A percentile compares a stretch with the other conserved stretches of the same genome.
phyloP scores from a whole-genome alignment of 2,329 filamentous ascomycete species.

The Sporothrix protearum region DNA sequence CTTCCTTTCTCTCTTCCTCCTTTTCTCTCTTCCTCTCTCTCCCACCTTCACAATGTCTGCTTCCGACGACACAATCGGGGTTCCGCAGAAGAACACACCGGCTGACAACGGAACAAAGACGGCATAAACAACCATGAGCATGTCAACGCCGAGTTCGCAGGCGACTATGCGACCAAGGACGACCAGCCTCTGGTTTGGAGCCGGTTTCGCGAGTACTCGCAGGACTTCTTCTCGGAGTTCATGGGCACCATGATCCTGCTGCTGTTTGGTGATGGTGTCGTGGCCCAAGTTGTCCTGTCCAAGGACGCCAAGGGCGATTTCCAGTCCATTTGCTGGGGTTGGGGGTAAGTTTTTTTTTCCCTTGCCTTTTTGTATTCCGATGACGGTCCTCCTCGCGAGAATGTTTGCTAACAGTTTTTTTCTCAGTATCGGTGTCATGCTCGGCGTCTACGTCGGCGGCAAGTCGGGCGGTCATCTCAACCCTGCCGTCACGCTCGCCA shows the following conservation, averaged over 20 bases:
- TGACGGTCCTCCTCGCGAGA: neutral
- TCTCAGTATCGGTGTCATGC: constrained; percentile 64
- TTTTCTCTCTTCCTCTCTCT: neutral
- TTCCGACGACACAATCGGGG: constrained; percentile 23
- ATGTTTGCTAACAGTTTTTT: neutral
- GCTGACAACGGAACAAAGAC: constrained; percentile 16
- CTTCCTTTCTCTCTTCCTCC: no score
- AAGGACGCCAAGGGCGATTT: constrained; percentile 46
- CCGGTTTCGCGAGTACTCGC: constrained; percentile 47
- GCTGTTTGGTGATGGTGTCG: constrained; percentile 67
- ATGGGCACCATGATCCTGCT: constrained; percentile 65
- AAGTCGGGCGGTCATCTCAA: constrained; percentile 52
- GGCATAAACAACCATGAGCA: constrained; percentile 18
- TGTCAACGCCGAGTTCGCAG: constrained; percentile 19
- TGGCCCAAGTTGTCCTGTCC: constrained; percentile 65
- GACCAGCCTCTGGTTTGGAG: constrained; percentile 44
- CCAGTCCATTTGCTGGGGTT: constrained; percentile 49
- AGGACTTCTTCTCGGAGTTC: constrained; percentile 64
- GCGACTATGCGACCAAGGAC: constrained; percentile 9
- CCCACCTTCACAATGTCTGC: constrained; percentile 16
- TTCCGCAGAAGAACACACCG: constrained; percentile 16
- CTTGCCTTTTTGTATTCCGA: neutral
- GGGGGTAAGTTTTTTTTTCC: constrained; percentile 40
- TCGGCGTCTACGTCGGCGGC: constrained; percentile 58
- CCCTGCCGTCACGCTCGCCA: constrained; percentile 47